phyloP scores from a whole-genome alignment of 495 filamentous ascomycete genomes.

The Astrothelium subdiscretum region DNA sequence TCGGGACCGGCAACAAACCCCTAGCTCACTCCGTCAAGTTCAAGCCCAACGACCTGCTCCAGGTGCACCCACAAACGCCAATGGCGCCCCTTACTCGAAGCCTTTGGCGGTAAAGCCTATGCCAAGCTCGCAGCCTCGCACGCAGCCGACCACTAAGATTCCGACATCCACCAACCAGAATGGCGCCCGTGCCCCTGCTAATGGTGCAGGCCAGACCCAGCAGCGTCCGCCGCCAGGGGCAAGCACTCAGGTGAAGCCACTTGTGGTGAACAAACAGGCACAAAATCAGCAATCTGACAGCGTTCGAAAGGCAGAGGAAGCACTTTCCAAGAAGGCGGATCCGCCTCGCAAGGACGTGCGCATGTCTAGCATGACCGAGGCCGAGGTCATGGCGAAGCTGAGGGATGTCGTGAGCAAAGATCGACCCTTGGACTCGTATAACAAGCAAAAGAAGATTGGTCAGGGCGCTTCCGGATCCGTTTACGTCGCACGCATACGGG shows the following conservation, averaged over 20 bases:
- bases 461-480: conserved; percentile 96
- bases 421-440: conserved; percentile 82
- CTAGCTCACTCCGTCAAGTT: conserved; percentile 35
- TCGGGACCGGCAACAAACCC: conserved; percentile 32
- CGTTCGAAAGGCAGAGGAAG: conserved; percentile 45
- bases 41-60: conserved; percentile 49
- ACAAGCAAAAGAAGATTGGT: conserved; percentile 98
- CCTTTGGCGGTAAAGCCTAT: background rate
- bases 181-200: background rate
- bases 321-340: conserved; percentile 69
- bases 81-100: conserved; percentile 12
- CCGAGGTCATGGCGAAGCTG: conserved; percentile 90
- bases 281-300: conserved; percentile 8
- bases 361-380: conserved; percentile 95
- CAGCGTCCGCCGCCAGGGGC: background rate
- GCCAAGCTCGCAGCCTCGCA: background rate
- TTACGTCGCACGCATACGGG: conserved; percentile 89
- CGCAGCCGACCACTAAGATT: background rate
- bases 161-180: background rate
- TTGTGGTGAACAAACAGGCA: conserved; percentile 9
- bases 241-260: background rate
- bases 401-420: conserved; percentile 87
- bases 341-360: conserved; percentile 82
- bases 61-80: conserved; percentile 37
- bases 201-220: background rate